Evolutionary conservation across 2,329 filamentous ascomycete genomes (phyloP).

Genomic region (Xylaria sp.): DNA sequence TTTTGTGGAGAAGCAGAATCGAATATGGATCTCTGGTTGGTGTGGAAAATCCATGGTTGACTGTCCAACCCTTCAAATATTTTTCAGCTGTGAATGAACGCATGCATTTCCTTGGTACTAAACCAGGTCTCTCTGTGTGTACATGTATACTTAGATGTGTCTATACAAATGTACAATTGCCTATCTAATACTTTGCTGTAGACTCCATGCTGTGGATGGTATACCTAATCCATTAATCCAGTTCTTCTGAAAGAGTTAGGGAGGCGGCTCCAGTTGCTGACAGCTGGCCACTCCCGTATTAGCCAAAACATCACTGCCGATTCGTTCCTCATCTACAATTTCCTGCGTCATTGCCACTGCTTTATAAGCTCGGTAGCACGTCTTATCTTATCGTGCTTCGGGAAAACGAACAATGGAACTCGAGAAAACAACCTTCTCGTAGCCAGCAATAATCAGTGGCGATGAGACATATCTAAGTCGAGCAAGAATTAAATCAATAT

Average conservation of each 20-base stretch:
- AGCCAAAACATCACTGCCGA: constrained; percentile 19
- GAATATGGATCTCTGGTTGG: constrained; percentile 13
- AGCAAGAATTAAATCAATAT: constrained; percentile 1
- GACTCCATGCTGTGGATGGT: neutral
- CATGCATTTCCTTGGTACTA: neutral
- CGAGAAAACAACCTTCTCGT: constrained; percentile 8
- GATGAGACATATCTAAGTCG: neutral
- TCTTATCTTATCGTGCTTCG: constrained; percentile 35
- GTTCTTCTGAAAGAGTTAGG: neutral
- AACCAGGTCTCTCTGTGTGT: neutral
- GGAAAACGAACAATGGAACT: constrained; percentile 13
- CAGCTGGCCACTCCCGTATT: constrained; percentile 15
- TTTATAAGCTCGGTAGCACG: constrained; percentile 36
- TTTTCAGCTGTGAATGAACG: neutral
- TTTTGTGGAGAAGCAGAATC: constrained; percentile 20
- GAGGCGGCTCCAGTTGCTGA: neutral
- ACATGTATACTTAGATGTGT: neutral
- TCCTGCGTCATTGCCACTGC: constrained; percentile 40
- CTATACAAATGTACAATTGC: neutral
- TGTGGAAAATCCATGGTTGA: neutral
- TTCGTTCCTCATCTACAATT: constrained; percentile 13
- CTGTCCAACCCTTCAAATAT: neutral
- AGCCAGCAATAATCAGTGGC: neutral
- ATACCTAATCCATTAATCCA: neutral
- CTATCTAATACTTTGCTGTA: neutral